Conservation (phyloP, 495 filamentous ascomycete genomes). For the Hypoxylon subgilvum region DNA sequence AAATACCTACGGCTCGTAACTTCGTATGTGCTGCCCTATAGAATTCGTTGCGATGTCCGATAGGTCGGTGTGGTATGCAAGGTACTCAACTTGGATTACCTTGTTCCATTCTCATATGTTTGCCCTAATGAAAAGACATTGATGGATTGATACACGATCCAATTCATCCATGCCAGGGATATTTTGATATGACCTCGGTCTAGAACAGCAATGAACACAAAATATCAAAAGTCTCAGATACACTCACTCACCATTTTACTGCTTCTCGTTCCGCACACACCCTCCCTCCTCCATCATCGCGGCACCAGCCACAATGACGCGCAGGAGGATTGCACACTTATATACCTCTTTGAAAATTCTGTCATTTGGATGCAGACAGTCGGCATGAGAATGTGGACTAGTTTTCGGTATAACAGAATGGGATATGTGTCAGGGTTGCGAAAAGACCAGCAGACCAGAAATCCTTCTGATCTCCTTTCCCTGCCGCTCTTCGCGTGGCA, state of each 20-base stretch:
- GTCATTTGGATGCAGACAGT: not conserved
- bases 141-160: constrained; percentile 17
- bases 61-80: constrained; percentile 20
- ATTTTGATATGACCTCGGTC: constrained; percentile 25
- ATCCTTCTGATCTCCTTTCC: too few relatives aligned
- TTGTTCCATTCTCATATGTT: constrained; percentile 19
- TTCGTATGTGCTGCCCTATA: too few relatives aligned
- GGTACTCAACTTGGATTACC: constrained; percentile 20
- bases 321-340: constrained; percentile 26
- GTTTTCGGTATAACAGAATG: too few relatives aligned
- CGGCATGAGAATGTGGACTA: not conserved
- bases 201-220: constrained; percentile 23
- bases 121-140: constrained; percentile 22
- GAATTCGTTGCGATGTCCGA: constrained; percentile 4
- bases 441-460: too few relatives aligned
- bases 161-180: constrained; percentile 32
- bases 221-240: constrained; percentile 19
- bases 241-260: constrained; percentile 1
- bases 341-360: constrained; percentile 24
- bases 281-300: not conserved
- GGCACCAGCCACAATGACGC: constrained; percentile 34
- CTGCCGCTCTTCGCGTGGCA: constrained; percentile 34
- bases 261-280: constrained; percentile 18
- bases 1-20: constrained; percentile 12
- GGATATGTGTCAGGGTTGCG: not conserved